phyloP scores from a whole-genome alignment of 768 basidiomycete species.

The Harrya chromipes region DNA sequence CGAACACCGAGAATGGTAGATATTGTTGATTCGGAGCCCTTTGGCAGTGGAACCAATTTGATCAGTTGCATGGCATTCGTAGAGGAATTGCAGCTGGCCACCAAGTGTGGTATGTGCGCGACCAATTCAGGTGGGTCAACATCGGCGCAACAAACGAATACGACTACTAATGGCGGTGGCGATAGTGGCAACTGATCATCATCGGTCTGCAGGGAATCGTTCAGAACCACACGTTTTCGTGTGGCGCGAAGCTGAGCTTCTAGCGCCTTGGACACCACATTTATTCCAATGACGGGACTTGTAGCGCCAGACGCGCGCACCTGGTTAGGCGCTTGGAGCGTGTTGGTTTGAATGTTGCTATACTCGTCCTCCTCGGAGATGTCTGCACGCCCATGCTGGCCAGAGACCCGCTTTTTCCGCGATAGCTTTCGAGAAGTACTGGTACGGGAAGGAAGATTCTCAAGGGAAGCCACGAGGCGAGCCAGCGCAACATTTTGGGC shows the following conservation, averaged over 20 bases:
- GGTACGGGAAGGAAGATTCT: constrained; percentile 41
- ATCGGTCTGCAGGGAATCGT: background rate
- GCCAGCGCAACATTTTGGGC: constrained; percentile 60
- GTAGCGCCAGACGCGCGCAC: constrained; percentile 2
- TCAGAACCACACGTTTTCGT: constrained; percentile 17
- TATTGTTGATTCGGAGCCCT: constrained; percentile 60
- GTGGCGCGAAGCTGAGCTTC: constrained; percentile 50
- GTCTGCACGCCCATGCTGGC: constrained; percentile 28
- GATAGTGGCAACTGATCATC: background rate
- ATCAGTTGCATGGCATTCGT: constrained; percentile 33
- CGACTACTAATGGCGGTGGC: constrained; percentile 27
- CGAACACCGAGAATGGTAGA: constrained; percentile 63
- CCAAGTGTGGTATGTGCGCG: constrained; percentile 72
- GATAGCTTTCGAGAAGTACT: constrained; percentile 21
- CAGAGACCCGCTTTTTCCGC: background rate
- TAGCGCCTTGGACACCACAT: constrained; percentile 71
- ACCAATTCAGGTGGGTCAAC: constrained; percentile 70
- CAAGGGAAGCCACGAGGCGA: constrained; percentile 46
- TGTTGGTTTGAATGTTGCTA: background rate
- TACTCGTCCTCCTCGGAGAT: constrained; percentile 5
- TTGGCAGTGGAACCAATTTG: constrained; percentile 62
- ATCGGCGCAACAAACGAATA: constrained; percentile 75
- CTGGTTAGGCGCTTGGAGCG: background rate
- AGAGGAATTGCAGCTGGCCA: constrained; percentile 69
- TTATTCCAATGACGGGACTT: constrained; percentile 68